Conservation (phyloP, 1,284 basidiomycete species). For the Ustilago lituana region DNA sequence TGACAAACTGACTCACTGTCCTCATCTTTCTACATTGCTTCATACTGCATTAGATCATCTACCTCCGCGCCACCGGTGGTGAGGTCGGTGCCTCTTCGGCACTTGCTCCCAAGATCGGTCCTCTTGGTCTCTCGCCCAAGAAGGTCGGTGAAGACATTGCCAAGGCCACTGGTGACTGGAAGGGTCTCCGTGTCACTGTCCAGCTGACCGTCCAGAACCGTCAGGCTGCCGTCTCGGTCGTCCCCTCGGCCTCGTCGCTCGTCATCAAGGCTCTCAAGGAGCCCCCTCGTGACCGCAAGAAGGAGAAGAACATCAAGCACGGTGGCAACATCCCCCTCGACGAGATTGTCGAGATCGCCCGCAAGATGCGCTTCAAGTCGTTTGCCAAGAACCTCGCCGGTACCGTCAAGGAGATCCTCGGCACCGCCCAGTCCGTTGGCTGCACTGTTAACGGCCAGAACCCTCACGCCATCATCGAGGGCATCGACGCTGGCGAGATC, state of each 20-base stretch:
- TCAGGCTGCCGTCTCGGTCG: conserved; percentile 95
- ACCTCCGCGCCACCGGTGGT: conserved; percentile 98
- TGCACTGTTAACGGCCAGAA: conserved; percentile 95
- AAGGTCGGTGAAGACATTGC: conserved; percentile 99
- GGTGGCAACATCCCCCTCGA: conserved; percentile 92
- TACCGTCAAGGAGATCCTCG: conserved; percentile 78
- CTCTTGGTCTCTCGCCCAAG: conserved; percentile 99
- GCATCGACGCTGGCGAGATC: conserved; percentile 92
- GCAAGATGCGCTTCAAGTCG: conserved; percentile 95
- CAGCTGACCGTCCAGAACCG: conserved; percentile 99
- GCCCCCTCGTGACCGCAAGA: conserved; percentile 98
- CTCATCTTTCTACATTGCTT: background rate
- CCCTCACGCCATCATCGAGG: conserved; percentile 94
- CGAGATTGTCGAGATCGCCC: conserved; percentile 93
- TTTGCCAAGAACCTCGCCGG: conserved; percentile 90
- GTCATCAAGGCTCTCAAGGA: conserved; percentile 99
- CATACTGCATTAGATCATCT: conserved; percentile 78
- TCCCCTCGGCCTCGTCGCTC: conserved; percentile 95
- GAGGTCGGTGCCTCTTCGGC: conserved; percentile 99
- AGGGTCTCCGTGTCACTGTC: conserved; percentile 98
- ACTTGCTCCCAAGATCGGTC: conserved; percentile 99
- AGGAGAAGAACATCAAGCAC: conserved; percentile 99
- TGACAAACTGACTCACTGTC: conserved; percentile 21
- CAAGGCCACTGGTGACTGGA: conserved; percentile 98
- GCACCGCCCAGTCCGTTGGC: conserved; percentile 81